Evolutionary conservation across 2,329 filamentous ascomycete genomes (phyloP).

Genomic region (Curvularia lunata): DNA sequence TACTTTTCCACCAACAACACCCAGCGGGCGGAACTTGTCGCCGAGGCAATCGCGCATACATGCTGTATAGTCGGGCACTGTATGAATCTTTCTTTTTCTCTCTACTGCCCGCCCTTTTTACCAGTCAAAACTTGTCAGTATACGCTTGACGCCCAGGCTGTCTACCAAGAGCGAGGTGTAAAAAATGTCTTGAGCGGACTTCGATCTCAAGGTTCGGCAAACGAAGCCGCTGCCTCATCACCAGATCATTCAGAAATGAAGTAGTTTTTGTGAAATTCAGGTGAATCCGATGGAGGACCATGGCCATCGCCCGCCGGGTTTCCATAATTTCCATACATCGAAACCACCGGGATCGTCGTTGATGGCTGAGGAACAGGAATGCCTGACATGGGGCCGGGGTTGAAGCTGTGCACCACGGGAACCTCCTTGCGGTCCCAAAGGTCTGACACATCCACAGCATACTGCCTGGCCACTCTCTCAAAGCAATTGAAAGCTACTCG

Average conservation of each 20-base stretch:
- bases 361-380: constrained; percentile 1
- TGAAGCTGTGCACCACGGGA: constrained; percentile 1
- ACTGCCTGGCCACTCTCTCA: constrained; percentile 26
- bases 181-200: not conserved
- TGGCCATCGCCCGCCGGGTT: constrained; percentile 1
- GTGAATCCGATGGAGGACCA: constrained; percentile 1
- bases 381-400: not conserved
- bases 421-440: constrained; percentile 12
- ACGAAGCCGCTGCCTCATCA: not conserved
- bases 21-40: not conserved
- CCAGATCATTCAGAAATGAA: constrained; percentile 8
- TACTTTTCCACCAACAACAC: not conserved
- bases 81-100: too few relatives aligned
- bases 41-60: not conserved
- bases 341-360: not conserved
- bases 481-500: constrained; percentile 28
- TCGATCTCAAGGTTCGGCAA: not conserved
- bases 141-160: not conserved
- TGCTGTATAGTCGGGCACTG: too few relatives aligned
- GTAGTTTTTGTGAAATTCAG: constrained; percentile 9
- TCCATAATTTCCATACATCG: constrained; percentile 11
- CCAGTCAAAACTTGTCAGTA: not conserved
- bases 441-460: constrained; percentile 22
- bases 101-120: not conserved
- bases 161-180: not conserved